phyloP scores from a whole-genome alignment of 2,329 filamentous ascomycete species.

The Venturia nashicola region DNA sequence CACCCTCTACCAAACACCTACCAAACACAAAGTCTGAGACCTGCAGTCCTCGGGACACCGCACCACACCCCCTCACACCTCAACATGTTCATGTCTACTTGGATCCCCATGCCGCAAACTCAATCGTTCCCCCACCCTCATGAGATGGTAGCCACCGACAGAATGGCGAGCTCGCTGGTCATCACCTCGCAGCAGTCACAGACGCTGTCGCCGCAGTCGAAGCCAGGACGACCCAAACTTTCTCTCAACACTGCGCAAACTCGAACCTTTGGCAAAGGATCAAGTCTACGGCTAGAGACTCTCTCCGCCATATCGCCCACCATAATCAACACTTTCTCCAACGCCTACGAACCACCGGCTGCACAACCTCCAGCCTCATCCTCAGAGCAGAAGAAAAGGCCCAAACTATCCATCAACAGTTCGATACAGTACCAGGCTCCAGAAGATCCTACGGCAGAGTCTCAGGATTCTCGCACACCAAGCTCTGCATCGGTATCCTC shows the following conservation, averaged over 20 bases:
- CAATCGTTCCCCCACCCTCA: constrained; percentile 6
- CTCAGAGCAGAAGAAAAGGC: constrained; percentile 19
- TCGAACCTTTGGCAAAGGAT: constrained; percentile 40
- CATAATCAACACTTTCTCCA: constrained; percentile 48
- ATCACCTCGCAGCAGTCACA: constrained; percentile 18
- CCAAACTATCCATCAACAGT: constrained; percentile 23
- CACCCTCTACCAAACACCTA: not conserved
- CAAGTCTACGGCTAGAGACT: constrained; percentile 37
- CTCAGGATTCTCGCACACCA: constrained; percentile 19
- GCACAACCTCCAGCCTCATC: constrained; percentile 19
- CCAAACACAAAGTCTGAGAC: not conserved
- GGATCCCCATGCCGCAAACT: constrained; percentile 4
- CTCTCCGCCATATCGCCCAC: constrained; percentile 48
- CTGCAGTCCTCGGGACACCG: not conserved
- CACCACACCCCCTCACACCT: not conserved
- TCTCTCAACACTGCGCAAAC: constrained; percentile 45
- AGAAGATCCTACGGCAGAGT: not conserved
- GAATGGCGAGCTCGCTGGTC: constrained; percentile 33
- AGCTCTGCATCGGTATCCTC: constrained; percentile 15
- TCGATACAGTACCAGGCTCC: constrained; percentile 13
- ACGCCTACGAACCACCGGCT: constrained; percentile 35
- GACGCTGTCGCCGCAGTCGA: constrained; percentile 12
- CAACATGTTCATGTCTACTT: constrained; percentile 5
- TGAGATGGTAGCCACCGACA: constrained; percentile 16
- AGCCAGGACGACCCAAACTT: constrained; percentile 39